Base-by-base conservation (phyloP, 768 basidiomycete genomes). In the Rubroboletus satanas region DNA sequence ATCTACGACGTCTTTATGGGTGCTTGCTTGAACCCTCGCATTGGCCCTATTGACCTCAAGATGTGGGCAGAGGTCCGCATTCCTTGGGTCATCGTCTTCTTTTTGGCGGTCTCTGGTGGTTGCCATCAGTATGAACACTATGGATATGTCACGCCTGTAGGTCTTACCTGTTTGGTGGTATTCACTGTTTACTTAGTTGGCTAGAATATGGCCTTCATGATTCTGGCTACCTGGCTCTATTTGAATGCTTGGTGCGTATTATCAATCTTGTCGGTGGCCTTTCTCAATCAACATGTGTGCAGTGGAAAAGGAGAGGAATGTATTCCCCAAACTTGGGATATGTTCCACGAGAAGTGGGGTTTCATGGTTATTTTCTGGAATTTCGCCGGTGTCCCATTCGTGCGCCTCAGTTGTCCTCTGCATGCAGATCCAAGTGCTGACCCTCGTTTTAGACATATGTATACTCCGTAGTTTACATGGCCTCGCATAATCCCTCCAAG, bases 311-410 rank as follows among this genome's bases (percentile, higher is more conserved):
- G 89, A 39, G 94, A 96, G 65, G 93, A 96, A 66, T 93, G 90
- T 64, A 93, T 95, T 58, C 92, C 93, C 7, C 92, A 96, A 71
- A 95, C 93, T 2, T 98, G 97, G 96, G 97, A 98, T 65, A 99
- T 99, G 93, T 97, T 87, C 77, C 92, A 96, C 64, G 96, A 99
- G 68, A 99, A 99, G 81, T 92, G 90, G 90, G 91, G 95, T 31
- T 98, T 95, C 79, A 88, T 98, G 83, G 87, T 98, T 60, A 97
- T 97, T 67, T 98, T 98, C 77, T 97, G 95, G 95, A 93, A 94
- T 68, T 84, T 93, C 62, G 90, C 94, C 3, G 94, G 93, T 43
- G 92, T 93, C 12, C 91, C 90, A 42, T 94, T 95, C 73, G 90
- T 91, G 68, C 59, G 89, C 23, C 23, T 72, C n/a, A 12, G 9